These are phyloP conservation scores for Rhizopogon salebrosus DNA, from an alignment of 768 basidiomycete species.

Conservation along the genomic window DNA sequence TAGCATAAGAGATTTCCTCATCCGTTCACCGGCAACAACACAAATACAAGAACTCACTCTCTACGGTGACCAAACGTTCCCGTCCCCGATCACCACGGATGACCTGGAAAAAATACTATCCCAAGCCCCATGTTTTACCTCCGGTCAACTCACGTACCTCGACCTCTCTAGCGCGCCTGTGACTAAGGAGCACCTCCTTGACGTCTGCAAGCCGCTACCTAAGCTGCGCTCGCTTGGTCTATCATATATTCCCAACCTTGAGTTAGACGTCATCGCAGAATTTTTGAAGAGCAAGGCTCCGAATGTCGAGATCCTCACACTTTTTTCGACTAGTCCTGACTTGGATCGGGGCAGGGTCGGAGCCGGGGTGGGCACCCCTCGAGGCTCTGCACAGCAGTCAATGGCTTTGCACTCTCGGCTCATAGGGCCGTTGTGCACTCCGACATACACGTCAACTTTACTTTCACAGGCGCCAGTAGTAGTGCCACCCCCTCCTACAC, in stretches of 20 bases:
- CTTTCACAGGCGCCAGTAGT: constrained; percentile 25
- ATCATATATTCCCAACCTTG: constrained; percentile 74
- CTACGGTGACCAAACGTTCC: constrained; percentile 84
- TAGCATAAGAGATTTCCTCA: constrained; percentile 69
- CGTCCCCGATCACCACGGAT: constrained; percentile 59
- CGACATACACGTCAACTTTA: constrained; percentile 67
- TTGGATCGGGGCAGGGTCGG: constrained; percentile 50
- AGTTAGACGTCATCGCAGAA: constrained; percentile 55
- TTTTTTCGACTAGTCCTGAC: constrained; percentile 73
- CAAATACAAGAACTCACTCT: constrained; percentile 76
- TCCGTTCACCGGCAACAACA: constrained; percentile 57
- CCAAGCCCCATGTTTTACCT: constrained; percentile 73
- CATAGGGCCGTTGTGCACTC: constrained; percentile 74
- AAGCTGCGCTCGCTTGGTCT: constrained; percentile 84
- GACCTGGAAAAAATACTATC: constrained; percentile 67
- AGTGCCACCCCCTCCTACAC: constrained; percentile 51
- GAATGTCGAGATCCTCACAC: constrained; percentile 81
- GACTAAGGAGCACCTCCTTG: constrained; percentile 46
- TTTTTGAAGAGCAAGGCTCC: constrained; percentile 67
- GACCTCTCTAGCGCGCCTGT: constrained; percentile 85
- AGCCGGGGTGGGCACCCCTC: constrained; percentile 18
- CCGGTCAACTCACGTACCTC: constrained; percentile 74
- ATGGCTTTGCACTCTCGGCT: constrained; percentile 71
- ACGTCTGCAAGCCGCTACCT: constrained; percentile 57
- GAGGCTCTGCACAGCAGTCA: constrained; percentile 58